Base-by-base conservation (phyloP, 257 asterid genomes). In the Salvia splendens region DNA sequence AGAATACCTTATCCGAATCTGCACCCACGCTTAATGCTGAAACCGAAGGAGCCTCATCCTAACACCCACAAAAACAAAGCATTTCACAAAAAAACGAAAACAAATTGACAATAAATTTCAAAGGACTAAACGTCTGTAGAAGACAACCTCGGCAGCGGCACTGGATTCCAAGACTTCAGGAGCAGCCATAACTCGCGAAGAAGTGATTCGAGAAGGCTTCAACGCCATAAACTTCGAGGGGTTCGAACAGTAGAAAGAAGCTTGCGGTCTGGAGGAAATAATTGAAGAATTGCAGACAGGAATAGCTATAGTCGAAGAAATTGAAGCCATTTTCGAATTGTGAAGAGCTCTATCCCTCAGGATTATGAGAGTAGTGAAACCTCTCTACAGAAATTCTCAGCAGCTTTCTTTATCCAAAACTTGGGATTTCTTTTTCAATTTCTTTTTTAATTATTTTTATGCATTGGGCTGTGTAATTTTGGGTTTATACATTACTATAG, bases 81-180 rank as follows among this genome's bases (percentile, higher is more conserved):
- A 65, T 40, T 61, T 67, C 78, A 79, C 11, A 28, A 55, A 36
- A 36, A 57, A 52, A 45, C 59, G 28, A 72, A 2, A 66, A 69
- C n/a, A 41, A 32, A 71, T 12, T 14, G 14, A 46, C 38, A 64
- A 12, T 3, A 32, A 8, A 12, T 30, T 20, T 51, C 17, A 61
- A 12, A 45, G 11, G 32, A 64, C 1, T 38, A 28, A 60, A 61
- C 0, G 10, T 53, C 1, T 61, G 28, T 46, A 14, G 59, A 14
- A 45, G 28, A 24, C 8, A 48, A 89, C 97, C 89, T 83, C 83
- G 67, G 82, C 36, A 43, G 67, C 79, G 35, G 72, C 69, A 75
- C 4, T 69, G 48, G 86, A 50, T 10, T 84, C 95, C 77, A 88
- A 40, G 4, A 69, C 91, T 71, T 88, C 93, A 33, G 96, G 89